Evolutionary conservation across 2,329 filamentous ascomycete species (phyloP).

Genomic region (Verruconis gallopava): DNA sequence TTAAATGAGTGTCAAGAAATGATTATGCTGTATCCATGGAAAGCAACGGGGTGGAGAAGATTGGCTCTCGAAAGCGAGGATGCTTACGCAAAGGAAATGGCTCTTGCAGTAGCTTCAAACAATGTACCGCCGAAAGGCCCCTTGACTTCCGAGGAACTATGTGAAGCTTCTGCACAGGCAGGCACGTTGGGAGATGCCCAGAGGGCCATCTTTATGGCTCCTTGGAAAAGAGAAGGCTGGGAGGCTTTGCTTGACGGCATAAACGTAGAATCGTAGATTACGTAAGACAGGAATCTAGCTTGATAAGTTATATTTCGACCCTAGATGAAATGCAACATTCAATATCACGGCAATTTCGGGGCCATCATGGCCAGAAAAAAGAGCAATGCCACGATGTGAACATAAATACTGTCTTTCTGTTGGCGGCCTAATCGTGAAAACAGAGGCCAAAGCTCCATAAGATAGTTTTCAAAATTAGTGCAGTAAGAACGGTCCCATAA

Average conservation of each 20-base stretch:
- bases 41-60: constrained; percentile 69
- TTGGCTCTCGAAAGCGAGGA: constrained; percentile 44
- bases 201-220: constrained; percentile 63
- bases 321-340: too few relatives aligned
- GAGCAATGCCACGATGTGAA: too few relatives aligned
- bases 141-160: constrained; percentile 56
- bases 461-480: too few relatives aligned
- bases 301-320: too few relatives aligned
- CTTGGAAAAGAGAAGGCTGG: constrained; percentile 63
- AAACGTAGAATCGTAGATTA: not conserved
- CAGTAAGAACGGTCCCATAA: too few relatives aligned
- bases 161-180: constrained; percentile 61
- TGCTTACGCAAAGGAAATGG: constrained; percentile 56
- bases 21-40: constrained; percentile 67
- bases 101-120: constrained; percentile 62
- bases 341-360: too few relatives aligned
- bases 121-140: constrained; percentile 60
- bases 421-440: too few relatives aligned
- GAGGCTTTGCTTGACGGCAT: constrained; percentile 32
- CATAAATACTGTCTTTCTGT: too few relatives aligned
- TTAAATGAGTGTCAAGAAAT: constrained; percentile 60
- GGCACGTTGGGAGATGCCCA: constrained; percentile 62
- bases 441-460: too few relatives aligned
- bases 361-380: too few relatives aligned
- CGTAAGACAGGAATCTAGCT: too few relatives aligned